Percentiles rank a stretch among this genome's conserved stretches.
These are phyloP conservation scores for Papiliotrema terrestris DNA, from an alignment of 1,284 basidiomycete species.

Conservation along the genomic window DNA sequence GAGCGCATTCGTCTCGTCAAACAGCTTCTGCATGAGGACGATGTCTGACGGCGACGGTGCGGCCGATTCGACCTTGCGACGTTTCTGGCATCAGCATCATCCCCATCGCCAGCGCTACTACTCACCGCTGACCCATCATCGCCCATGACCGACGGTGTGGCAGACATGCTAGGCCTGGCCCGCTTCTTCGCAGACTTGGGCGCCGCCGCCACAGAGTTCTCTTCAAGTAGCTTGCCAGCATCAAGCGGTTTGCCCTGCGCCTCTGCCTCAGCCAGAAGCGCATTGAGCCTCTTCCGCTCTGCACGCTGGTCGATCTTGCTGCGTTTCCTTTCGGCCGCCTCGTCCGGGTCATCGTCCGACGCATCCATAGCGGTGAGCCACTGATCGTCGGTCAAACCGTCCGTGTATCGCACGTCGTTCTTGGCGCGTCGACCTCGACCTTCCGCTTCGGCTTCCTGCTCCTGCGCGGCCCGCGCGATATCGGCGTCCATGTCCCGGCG, in stretches of 20 bases:
- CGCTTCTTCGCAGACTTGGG: conserved; percentile 33
- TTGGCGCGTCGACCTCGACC: conserved; percentile 81
- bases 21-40: conserved; percentile 52
- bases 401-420: conserved; percentile 86
- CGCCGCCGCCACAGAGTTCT: conserved; percentile 7
- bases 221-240: conserved; percentile 20
- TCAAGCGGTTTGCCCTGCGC: conserved; percentile 41
- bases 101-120: background rate
- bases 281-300: conserved; percentile 40
- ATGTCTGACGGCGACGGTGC: conserved; percentile 13
- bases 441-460: conserved; percentile 70
- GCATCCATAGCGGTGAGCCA: conserved; percentile 87
- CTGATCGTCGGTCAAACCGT: conserved; percentile 90
- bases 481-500: conserved; percentile 56
- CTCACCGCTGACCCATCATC: conserved; percentile 39
- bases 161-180: conserved; percentile 38
- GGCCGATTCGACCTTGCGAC: conserved; percentile 29
- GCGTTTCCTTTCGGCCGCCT: conserved; percentile 48
- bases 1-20: conserved; percentile 53
- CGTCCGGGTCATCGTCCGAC: conserved; percentile 69
- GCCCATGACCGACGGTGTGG: conserved; percentile 33
- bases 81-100: conserved; percentile 28
- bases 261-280: conserved; percentile 36
- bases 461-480: conserved; percentile 47
- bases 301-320: conserved; percentile 28